A percentile compares a stretch with the other conserved stretches of the same genome.
Conservation (phyloP, 202 grass and related monocot genomes). For the Digitaria exilis region DNA sequence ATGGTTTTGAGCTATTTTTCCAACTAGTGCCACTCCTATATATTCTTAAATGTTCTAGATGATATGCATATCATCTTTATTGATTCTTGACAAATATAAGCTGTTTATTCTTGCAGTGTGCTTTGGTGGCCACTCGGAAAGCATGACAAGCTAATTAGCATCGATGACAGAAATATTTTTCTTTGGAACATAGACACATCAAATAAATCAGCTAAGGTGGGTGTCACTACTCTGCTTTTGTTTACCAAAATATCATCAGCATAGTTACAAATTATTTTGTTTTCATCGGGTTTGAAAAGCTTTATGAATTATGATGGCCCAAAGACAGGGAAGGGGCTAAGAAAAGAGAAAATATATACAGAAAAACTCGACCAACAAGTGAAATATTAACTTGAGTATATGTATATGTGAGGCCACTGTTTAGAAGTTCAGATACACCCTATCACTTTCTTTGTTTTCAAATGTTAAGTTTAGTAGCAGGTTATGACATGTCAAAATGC, state of each 20-base stretch:
- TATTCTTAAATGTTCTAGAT: constrained; percentile 36
- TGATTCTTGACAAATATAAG: constrained; percentile 24
- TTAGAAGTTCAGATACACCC: neutral
- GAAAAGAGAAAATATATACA: neutral
- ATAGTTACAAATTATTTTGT: neutral
- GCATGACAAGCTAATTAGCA: constrained; percentile 91
- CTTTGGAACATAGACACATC: constrained; percentile 89
- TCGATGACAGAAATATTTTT: constrained; percentile 84
- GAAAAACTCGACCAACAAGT: neutral
- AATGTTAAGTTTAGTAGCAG: constrained; percentile 6
- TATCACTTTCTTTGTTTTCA: constrained; percentile 27
- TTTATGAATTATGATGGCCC: too few species aligned
- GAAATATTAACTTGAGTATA: neutral
- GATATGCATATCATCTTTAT: constrained; percentile 14
- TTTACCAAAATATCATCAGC: constrained; percentile 28
- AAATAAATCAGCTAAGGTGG: constrained; percentile 82
- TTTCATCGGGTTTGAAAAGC: neutral
- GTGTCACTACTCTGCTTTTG: constrained; percentile 37
- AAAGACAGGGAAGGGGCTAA: neutral
- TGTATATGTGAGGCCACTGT: neutral
- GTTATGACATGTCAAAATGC: constrained; percentile 17
- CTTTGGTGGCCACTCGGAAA: constrained; percentile 96
- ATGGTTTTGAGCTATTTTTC: neutral
- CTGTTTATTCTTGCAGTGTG: constrained; percentile 61
- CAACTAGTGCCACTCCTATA: neutral